phyloP scores from a whole-genome alignment of 208 protist genomes.

The Leishmania major region DNA sequence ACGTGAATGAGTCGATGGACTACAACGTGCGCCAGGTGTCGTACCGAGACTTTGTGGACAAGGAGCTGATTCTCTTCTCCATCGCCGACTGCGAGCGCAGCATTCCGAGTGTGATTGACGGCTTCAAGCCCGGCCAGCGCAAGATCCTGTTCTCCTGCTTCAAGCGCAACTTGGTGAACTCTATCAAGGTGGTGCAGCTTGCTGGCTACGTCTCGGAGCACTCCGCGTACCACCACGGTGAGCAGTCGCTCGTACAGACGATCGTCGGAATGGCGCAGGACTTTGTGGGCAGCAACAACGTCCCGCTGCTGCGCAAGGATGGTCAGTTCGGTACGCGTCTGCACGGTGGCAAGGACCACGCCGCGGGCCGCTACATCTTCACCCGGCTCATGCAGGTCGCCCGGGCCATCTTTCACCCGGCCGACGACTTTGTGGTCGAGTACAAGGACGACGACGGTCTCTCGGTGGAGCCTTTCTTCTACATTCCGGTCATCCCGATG shows the following conservation, averaged over 20 bases:
- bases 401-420: slow-evolving; percentile 94
- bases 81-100: slow-evolving; percentile 96
- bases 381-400: slow-evolving; percentile 96
- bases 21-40: slow-evolving; percentile 89
- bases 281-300: slow-evolving; percentile 99
- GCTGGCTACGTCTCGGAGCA: slow-evolving; percentile 99
- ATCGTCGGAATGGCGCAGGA: slow-evolving; percentile 99
- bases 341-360: slow-evolving; percentile 98
- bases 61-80: slow-evolving; percentile 99
- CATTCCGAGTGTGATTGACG: slow-evolving; percentile 97
- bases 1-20: slow-evolving; percentile 87
- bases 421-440: slow-evolving; percentile 98
- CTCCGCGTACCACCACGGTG: slow-evolving; percentile 99
- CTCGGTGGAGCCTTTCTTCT: slow-evolving; percentile 99
- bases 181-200: slow-evolving; percentile 99
- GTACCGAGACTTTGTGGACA: slow-evolving; percentile 98
- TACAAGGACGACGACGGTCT: slow-evolving; percentile 99
- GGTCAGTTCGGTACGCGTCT: slow-evolving; percentile 99
- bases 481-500: slow-evolving; percentile 99
- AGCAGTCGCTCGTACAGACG: slow-evolving; percentile 96
- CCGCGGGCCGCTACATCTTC: slow-evolving; percentile 99
- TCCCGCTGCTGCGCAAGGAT: slow-evolving; percentile 97
- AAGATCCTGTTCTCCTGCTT: slow-evolving; percentile 99
- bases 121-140: slow-evolving; percentile 99
- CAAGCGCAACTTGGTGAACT: slow-evolving; percentile 98